Evolutionary conservation across 768 basidiomycete genomes (phyloP).

Genomic region (Porpolomopsis calyptriformis): DNA sequence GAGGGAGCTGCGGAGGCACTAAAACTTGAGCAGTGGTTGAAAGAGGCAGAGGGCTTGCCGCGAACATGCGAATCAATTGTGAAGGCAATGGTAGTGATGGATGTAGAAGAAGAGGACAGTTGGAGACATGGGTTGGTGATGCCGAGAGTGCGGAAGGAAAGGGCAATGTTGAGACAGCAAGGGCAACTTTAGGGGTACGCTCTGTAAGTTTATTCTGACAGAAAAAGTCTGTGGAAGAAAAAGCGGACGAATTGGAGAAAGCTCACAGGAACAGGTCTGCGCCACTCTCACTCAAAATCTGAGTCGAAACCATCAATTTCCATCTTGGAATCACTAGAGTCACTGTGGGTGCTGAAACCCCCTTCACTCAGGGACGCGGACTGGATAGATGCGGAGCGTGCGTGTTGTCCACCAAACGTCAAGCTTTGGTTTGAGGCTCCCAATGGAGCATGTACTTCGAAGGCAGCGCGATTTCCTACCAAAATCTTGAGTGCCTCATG

Average conservation of each 20-base stretch:
- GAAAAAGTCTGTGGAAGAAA: conserved; percentile 77
- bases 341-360: no score
- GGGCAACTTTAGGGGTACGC: conserved; percentile 88
- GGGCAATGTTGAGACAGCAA: conserved; percentile 69
- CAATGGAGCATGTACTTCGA: no score
- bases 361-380: no score
- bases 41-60: conserved; percentile 85
- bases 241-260: conserved; percentile 90
- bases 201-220: conserved; percentile 82
- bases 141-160: conserved; percentile 71
- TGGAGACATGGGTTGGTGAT: conserved; percentile 86
- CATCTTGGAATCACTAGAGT: no score
- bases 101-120: conserved; percentile 90
- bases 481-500: no score
- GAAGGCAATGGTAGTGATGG: conserved; percentile 88
- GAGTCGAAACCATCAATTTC: no score
- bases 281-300: no score
- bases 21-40: conserved; percentile 92
- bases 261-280: conserved; percentile 71
- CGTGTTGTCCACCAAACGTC: no score
- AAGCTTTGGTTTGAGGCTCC: no score
- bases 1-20: conserved; percentile 63
- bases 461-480: no score
- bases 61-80: conserved; percentile 90
- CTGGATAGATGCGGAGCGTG: no score